A percentile compares a stretch with the other conserved stretches of the same genome.
phyloP scores from a whole-genome alignment of 2,329 filamentous ascomycete genomes.

The Colletotrichum sp. region DNA sequence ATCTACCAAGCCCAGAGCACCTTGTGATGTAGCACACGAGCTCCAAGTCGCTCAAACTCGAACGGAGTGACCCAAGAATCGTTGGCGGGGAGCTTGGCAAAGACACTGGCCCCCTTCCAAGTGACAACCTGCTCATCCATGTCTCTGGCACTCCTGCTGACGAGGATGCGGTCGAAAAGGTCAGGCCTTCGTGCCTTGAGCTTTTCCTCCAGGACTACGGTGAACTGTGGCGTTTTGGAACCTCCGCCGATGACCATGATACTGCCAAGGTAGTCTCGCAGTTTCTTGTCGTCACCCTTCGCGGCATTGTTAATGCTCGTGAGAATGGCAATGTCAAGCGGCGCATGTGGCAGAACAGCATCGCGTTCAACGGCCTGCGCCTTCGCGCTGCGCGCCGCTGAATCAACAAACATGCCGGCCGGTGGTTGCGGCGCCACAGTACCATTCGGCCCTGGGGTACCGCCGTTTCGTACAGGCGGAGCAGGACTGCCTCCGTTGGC shows the following conservation, averaged over 20 bases:
- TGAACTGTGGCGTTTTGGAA: constrained; percentile 80
- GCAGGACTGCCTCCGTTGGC: constrained; percentile 57
- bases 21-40: constrained; percentile 85
- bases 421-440: constrained; percentile 38
- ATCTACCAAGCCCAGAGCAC: constrained; percentile 65
- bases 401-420: constrained; percentile 55
- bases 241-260: constrained; percentile 93
- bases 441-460: constrained; percentile 44
- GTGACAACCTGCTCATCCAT: constrained; percentile 97
- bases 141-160: constrained; percentile 80
- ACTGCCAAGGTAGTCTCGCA: constrained; percentile 85
- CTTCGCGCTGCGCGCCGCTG: constrained; percentile 54
- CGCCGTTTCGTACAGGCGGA: constrained; percentile 53
- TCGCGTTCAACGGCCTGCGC: constrained; percentile 74
- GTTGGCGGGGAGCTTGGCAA: constrained; percentile 89
- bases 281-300: constrained; percentile 88
- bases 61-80: constrained; percentile 91
- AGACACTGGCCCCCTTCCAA: constrained; percentile 98
- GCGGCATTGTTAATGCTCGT: constrained; percentile 88
- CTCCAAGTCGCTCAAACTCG: constrained; percentile 88
- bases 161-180: constrained; percentile 64
- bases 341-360: constrained; percentile 78
- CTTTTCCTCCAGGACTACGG: constrained; percentile 81
- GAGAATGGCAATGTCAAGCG: constrained; percentile 88
- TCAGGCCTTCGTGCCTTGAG: constrained; percentile 72